Evolutionary conservation across 129 eudicot genomes (phyloP), one percentile per base, ranked within the genome.

Genomic region (Chrysanthemum lavandulifolium): DNA sequence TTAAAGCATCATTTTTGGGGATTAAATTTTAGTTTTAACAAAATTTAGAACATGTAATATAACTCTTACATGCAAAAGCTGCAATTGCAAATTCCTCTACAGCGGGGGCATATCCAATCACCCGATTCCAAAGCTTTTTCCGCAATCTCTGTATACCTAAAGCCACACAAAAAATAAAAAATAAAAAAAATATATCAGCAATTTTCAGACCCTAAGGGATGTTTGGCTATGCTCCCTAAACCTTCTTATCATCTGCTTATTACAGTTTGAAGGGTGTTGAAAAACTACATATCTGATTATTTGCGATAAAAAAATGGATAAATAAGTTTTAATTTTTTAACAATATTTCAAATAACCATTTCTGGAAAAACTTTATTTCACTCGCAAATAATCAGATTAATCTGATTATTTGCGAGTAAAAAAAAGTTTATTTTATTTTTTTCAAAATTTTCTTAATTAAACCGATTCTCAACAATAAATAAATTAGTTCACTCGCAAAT

Each of bases 31-130:
- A 15, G 50, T 63, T 53, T 61, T 65, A 73, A 29, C 57, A 61
- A 48, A 1, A 64, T 61, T 25, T 48, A 61, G 52, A 36, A 69
- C 10, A 47, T 16, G 6, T 10, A 2, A 40, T 36, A 31, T 31
- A 16, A 3, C 10, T 79, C 81, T 75, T 78, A 85, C 95, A 78
- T 85, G 88, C 95, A 88, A 59, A 23, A 69, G 69, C 90, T 82
- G 78, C 95, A 88, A 72, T 88, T 88, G 71, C 95, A 88, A 58
- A 85, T 71, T 19, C 80, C 90, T 74, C 95, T 82, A 53, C 95
- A 88, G 65, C 79, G 82, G 51, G 95, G 95, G 76, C 95, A 88
- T 66, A 74, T 82, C 95, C 95, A 88, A 71, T 78, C 83, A 56
- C 68, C 83, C 61, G 58, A 63, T 51, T 45, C 72, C 1, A 67